phyloP scores from a whole-genome alignment of 768 basidiomycete species.

The Termitomyces sp. region DNA sequence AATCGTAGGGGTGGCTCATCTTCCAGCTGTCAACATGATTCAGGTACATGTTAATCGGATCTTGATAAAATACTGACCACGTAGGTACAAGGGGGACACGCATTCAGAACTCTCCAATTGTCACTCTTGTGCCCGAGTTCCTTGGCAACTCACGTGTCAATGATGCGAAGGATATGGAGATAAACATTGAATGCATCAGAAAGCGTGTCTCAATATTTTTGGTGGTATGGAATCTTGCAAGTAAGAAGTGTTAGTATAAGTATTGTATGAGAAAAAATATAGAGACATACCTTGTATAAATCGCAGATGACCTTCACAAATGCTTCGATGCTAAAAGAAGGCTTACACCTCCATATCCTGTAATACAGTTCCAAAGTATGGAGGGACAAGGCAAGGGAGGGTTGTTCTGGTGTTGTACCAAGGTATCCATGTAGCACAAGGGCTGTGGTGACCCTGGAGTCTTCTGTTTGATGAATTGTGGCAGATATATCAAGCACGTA shows the following conservation, averaged over 20 bases:
- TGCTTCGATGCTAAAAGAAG: slow-evolving; percentile 18
- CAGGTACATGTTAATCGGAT: no score
- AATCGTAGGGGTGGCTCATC: slow-evolving; percentile 22
- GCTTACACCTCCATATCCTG: neutral
- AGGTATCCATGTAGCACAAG: neutral
- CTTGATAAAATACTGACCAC: no score
- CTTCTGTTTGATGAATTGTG: neutral
- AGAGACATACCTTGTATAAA: neutral
- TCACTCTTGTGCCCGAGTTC: neutral
- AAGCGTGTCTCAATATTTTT: neutral
- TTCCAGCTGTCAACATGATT: slow-evolving; percentile 22
- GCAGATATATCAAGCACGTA: neutral
- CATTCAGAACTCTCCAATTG: neutral
- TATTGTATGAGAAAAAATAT: no score
- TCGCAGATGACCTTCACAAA: slow-evolving; percentile 4
- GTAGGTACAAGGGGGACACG: neutral
- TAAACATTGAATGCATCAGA: slow-evolving; percentile 23
- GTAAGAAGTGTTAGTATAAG: no score
- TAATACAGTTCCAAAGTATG: neutral
- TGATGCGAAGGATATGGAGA: slow-evolving; percentile 25
- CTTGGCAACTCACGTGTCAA: neutral
- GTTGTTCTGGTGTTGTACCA: neutral
- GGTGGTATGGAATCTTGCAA: neutral
- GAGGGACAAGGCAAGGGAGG: neutral
- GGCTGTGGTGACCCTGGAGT: neutral